Conservation (phyloP, 768 basidiomycete species). For the Hygrophorus russula region DNA sequence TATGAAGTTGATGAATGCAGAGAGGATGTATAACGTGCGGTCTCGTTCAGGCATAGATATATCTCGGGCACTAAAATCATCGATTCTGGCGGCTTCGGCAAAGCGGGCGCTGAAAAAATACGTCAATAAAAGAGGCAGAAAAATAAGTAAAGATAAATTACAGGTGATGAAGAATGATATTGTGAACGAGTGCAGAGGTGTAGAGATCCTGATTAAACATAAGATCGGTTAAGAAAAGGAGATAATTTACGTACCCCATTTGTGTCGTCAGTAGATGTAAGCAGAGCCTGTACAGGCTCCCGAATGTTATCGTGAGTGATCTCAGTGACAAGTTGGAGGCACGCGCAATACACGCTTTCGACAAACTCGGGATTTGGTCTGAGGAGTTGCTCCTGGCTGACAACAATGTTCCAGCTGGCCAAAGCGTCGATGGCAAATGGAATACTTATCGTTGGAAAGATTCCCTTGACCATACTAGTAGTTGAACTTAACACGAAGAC, state of each 20-base stretch:
- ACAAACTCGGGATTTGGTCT: slow-evolving; percentile 65
- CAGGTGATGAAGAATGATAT: slow-evolving; percentile 64
- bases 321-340: slow-evolving; percentile 61
- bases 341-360: slow-evolving; percentile 54
- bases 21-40: slow-evolving; percentile 66
- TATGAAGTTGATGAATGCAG: slow-evolving; percentile 88
- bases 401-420: slow-evolving; percentile 54
- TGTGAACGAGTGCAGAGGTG: slow-evolving; percentile 42
- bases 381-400: slow-evolving; percentile 56
- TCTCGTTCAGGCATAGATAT: slow-evolving; percentile 60
- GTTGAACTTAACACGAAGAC: neutral
- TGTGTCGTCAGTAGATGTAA: slow-evolving; percentile 38
- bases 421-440: slow-evolving; percentile 57
- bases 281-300: slow-evolving; percentile 43
- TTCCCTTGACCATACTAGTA: slow-evolving; percentile 32
- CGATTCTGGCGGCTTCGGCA: slow-evolving; percentile 59
- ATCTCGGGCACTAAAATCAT: slow-evolving; percentile 71
- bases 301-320: slow-evolving; percentile 48
- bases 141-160: slow-evolving; percentile 18
- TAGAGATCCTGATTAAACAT: slow-evolving; percentile 49
- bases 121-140: slow-evolving; percentile 1
- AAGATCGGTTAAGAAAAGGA: neutral
- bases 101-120: slow-evolving; percentile 43
- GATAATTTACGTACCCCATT: slow-evolving; percentile 35
- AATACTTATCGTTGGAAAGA: slow-evolving; percentile 55